Evolutionary conservation across 139 green algal species (phyloP), one percentile per base, ranked within the genome.

Genomic region (Micractinium conductrix): DNA sequence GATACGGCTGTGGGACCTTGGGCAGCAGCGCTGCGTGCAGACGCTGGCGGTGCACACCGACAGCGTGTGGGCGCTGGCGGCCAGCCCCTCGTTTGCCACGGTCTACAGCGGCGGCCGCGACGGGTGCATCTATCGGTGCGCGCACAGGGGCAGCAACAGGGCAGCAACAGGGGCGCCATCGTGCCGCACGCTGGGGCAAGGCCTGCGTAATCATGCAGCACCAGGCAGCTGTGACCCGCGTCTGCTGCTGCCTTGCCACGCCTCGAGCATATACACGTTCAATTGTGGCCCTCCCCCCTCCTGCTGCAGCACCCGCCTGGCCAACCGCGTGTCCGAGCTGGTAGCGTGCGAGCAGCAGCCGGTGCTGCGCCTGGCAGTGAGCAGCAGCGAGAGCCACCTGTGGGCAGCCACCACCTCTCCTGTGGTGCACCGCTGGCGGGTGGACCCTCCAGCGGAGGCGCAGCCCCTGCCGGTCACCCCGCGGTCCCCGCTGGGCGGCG

Each of bases 1-100:
- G 33, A 91, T 98, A 55, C 90, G 93, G 79, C 88, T 98, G 74
- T 99, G 96, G 96, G 95, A 99, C 87, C 65, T 99, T 78, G 88
- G 94, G 24, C 93, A 96, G 92, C 92, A 97, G 85, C 88, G 96
- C 26, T 98, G 95, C 84, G 30, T 91, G 68, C 83, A 92, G 87
- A 95, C 92, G 0, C 88, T 94, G 37, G 86, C 86, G 0, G 79
- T 96, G n/a, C 96, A 99, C 88, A 93, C 80, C 0, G 96, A 98
- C 91, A 93, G 84, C 43, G 96, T 99, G 37, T 99, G 96, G 95
- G 85, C 86, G 40, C 85, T 99, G 80, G 87, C 89, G 2, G 90
- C 88, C 0, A 81, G 84, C 1, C 55, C 85, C 30, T 33, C 30
- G 48, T 88, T 92, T 62, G 48, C 26, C 26, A 40, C 88, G 4